Base-by-base conservation (phyloP, 352 stramenopile species). In the Pythium sukuiense region DNA sequence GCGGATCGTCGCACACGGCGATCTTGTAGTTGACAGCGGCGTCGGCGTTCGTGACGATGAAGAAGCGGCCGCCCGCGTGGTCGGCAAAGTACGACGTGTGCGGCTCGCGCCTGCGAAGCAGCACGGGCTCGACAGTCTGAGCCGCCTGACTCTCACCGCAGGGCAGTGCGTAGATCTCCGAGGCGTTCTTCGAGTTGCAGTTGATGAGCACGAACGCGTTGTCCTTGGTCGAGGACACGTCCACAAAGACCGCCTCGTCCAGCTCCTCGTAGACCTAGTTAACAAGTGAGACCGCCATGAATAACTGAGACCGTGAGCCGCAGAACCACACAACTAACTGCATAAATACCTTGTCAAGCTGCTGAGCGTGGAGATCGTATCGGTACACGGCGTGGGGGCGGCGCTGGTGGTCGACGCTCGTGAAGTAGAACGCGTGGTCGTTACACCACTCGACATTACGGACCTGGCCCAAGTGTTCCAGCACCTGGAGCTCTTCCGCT, bases 81-180 rank as follows among this genome's bases (percentile, higher is more conserved):
- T 97, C 89, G 4, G 79, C 83, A 76, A 96, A 97, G 67, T 97
- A 97, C 24, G 86, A 74, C 6, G 83, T 91, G n/a, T 76, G 76
- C 24, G 63, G 24, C 24, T 93, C 76, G 0, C 89, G 73, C 3
- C 59, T 32, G 8, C 82, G 83, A 48, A 95, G 61, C 26, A 87
- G 53, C 6, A 68, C 37, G 18, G 66, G 66, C n/a, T 41, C 12
- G 6, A 14, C n/a, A 14, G 41, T 18, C 24, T 14, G 30, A 1
- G 50, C 30, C 0, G 30, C 24, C n/a, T 33, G n/a, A 24, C 4
- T n/a, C 16, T 39, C 37, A 9, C 45, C 45, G 18, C 64, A 71
- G 6, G 26, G 57, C 11, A 71, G n/a, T 26, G 80, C 81, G 56
- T 89, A 77, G 49, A 96, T 93, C 72, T 97, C 85, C n/a, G 88